Evolutionary conservation across 805 yeast species (phyloP).

Genomic region (Yarrowia sp.): DNA sequence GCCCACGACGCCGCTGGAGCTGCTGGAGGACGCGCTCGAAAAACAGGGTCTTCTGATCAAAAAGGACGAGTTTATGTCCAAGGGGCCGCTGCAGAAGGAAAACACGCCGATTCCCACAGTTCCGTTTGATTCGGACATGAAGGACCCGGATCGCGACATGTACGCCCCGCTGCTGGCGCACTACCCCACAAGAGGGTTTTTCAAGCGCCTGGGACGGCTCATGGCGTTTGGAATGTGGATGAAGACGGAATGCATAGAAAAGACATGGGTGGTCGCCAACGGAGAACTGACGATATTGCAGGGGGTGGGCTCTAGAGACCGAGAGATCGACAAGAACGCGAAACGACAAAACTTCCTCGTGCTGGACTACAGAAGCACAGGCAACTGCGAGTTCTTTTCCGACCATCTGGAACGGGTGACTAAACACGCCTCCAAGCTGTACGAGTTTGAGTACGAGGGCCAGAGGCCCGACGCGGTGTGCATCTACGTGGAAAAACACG

Average conservation of each 20-base stretch:
- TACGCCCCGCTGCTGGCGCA: constrained; percentile 4
- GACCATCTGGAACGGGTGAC: not conserved
- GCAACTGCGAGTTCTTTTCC: not conserved
- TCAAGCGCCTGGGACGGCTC: not conserved
- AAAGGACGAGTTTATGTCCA: not conserved
- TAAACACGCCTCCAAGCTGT: not conserved
- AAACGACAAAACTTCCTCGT: not conserved
- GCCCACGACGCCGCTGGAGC: not conserved
- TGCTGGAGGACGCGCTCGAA: not conserved
- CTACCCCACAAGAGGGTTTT: not conserved
- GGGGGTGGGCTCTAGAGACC: too few species aligned
- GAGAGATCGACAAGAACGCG: too few species aligned
- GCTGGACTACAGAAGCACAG: not conserved
- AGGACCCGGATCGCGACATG: not conserved
- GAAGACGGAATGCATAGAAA: not conserved
- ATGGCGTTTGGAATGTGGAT: not conserved
- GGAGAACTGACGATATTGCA: not conserved
- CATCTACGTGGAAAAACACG: not conserved
- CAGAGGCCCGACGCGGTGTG: not conserved
- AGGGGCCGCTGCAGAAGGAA: not conserved
- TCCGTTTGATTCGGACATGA: not conserved
- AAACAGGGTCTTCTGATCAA: not conserved
- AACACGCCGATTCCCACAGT: not conserved
- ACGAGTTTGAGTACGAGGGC: constrained; percentile 1
- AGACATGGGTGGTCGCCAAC: not conserved